Evolutionary conservation across 352 stramenopile genomes (phyloP), one percentile per base, ranked within the genome.

Genomic region (Pythium monospermum): DNA sequence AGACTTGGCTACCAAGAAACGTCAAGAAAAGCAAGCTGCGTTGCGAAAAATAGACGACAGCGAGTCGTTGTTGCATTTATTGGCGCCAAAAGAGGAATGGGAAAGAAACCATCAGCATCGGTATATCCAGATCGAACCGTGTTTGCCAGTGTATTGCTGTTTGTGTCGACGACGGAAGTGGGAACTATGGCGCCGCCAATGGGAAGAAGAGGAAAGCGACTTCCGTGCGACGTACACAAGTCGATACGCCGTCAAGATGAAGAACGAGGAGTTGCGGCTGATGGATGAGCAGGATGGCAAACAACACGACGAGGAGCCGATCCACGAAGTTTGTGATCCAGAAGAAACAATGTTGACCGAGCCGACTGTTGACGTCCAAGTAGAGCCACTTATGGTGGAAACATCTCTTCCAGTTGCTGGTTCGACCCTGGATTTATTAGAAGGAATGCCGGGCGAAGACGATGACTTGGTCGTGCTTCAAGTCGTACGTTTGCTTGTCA

Each of bases 21-120:
- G 66, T 2, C 38, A 36, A 36, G 61, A 70, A 26, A 57, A 42
- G 25, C 39, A 48, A 2, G 42, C 53, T 23, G 53, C 49, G 1
- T 69, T 71, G 26, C 42, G 49, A 6, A 28, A 37, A 2, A 37
- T 65, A 16, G 59, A 49, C 5, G 61, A 61, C 21, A 48, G 57
- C 22, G 33, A 25, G 4, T 25, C 30, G 30, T 13, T 35, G 7
- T 13, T 63, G 0, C 61, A 38, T 33, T 40, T 65, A 1, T 41
- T 78, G n/a, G 43, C 56, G 8, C 23, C 52, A 0, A 84, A 73
- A 44, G 71, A 87, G 41, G 59, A 80, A 30, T 89, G 78, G 78
- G 71, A 85, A 52, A 83, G 76, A 37, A 69, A 84, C 10, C 76
- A 89, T 27, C 78, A 87, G 2, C 78, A 89, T 49, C 73, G 76